phyloP scores from a whole-genome alignment of 2,329 filamentous ascomycete genomes.

The Coniochaeta ligniaria region DNA sequence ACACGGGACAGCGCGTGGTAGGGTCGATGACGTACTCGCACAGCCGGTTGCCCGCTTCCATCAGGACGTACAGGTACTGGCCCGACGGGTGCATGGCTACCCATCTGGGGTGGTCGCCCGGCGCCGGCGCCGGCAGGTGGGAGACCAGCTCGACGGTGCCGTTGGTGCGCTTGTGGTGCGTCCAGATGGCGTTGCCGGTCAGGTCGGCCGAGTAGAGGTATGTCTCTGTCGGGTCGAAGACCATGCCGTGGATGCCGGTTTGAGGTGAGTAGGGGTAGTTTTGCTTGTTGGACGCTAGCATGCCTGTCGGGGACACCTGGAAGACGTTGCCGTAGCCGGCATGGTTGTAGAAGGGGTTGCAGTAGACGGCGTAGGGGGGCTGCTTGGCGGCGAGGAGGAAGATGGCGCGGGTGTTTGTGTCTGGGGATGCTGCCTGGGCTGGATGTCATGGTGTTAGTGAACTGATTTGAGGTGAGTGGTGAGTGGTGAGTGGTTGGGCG shows the following conservation, averaged over 20 bases:
- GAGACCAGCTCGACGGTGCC: slow-evolving; percentile 64
- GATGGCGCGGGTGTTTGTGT: slow-evolving; percentile 81
- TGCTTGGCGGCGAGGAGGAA: slow-evolving; percentile 76
- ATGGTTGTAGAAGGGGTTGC: slow-evolving; percentile 84
- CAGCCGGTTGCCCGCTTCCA: slow-evolving; percentile 82
- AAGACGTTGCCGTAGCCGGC: slow-evolving; percentile 79
- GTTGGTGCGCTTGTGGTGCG: slow-evolving; percentile 61
- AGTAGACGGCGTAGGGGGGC: slow-evolving; percentile 76
- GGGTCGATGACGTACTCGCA: slow-evolving; percentile 77
- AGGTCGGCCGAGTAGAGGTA: slow-evolving; percentile 77
- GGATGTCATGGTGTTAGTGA: not conserved
- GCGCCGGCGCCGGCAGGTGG: slow-evolving; percentile 61
- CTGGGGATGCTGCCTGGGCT: slow-evolving; percentile 61
- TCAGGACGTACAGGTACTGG: slow-evolving; percentile 75
- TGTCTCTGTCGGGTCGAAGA: slow-evolving; percentile 65
- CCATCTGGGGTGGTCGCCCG: slow-evolving; percentile 78
- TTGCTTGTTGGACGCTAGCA: slow-evolving; percentile 58
- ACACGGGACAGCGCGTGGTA: slow-evolving; percentile 65
- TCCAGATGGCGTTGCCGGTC: slow-evolving; percentile 75
- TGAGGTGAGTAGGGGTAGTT: slow-evolving; percentile 65
- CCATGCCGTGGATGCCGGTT: slow-evolving; percentile 75
- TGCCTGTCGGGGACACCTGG: slow-evolving; percentile 48
- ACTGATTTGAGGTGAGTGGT: not conserved
- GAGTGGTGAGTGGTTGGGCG: not conserved
- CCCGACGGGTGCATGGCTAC: slow-evolving; percentile 76